Percentiles rank a stretch among this genome's conserved stretches.
phyloP scores from a whole-genome alignment of 345 rosid genomes.

The Pugionium cornutum region DNA sequence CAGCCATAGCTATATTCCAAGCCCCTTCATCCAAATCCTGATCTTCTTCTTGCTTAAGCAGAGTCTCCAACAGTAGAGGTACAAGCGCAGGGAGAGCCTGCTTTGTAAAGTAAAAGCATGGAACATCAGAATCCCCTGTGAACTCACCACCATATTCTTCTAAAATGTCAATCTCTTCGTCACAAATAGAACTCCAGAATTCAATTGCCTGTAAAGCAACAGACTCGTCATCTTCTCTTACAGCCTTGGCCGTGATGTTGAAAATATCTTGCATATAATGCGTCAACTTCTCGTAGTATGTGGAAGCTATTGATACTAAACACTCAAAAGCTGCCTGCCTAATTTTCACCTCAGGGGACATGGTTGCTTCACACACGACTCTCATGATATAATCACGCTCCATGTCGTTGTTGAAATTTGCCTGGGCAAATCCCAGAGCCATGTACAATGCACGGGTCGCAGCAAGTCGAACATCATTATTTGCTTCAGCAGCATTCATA shows the following conservation, averaged over 20 bases:
- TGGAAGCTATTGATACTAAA: conserved; percentile 64
- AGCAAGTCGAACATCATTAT: conserved; percentile 64
- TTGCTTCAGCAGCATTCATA: conserved; percentile 59
- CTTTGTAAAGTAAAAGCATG: conserved; percentile 60
- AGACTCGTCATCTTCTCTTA: conserved; percentile 61
- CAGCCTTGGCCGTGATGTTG: conserved; percentile 62
- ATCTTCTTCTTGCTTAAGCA: conserved; percentile 71
- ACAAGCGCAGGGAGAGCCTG: conserved; percentile 66
- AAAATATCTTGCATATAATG: conserved; percentile 60
- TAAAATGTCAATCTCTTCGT: conserved; percentile 67
- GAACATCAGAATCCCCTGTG: conserved; percentile 55
- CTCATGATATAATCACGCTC: conserved; percentile 73
- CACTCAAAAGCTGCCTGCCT: conserved; percentile 70
- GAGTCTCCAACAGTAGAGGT: conserved; percentile 60
- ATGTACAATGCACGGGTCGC: conserved; percentile 61
- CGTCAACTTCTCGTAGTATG: conserved; percentile 56
- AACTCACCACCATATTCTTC: conserved; percentile 58
- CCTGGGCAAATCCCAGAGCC: conserved; percentile 72
- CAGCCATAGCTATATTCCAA: conserved; percentile 74
- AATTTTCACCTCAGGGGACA: conserved; percentile 56
- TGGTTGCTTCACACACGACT: conserved; percentile 66
- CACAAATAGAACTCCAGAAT: conserved; percentile 71
- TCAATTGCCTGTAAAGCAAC: conserved; percentile 71
- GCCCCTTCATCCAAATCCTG: conserved; percentile 77
- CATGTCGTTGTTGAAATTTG: conserved; percentile 64